Evolutionary conservation across 2,329 filamentous ascomycete species (phyloP).

Genomic region (Pseudogymnoascus pannorum): DNA sequence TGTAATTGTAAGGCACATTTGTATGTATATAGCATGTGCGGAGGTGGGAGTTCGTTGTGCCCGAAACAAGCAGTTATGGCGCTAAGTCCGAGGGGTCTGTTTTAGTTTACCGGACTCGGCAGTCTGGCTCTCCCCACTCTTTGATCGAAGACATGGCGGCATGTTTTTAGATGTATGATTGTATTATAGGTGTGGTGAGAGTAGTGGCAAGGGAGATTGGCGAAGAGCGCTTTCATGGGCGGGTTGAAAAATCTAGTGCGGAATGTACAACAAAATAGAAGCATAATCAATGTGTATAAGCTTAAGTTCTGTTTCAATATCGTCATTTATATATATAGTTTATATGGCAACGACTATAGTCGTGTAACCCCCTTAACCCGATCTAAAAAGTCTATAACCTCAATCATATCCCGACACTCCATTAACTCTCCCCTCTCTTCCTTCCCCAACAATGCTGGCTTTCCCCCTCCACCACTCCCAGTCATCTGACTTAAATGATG

Average conservation of each 20-base stretch:
- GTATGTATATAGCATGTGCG: conserved; percentile 8
- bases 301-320: background rate
- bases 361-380: conserved; percentile 33
- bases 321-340: background rate
- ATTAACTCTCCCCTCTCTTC: conserved; percentile 47
- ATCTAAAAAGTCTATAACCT: conserved; percentile 55
- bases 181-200: conserved; percentile 7
- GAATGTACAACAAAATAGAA: conserved; percentile 9
- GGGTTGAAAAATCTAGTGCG: background rate
- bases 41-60: conserved; percentile 1
- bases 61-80: background rate
- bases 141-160: conserved; percentile 3
- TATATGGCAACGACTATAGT: background rate
- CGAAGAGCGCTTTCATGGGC: background rate
- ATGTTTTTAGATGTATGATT: conserved; percentile 7
- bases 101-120: background rate
- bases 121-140: conserved; percentile 5
- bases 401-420: conserved; percentile 44
- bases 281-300: background rate
- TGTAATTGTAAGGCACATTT: conserved; percentile 10
- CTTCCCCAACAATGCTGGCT: conserved; percentile 37
- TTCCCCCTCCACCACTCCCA: conserved; percentile 35
- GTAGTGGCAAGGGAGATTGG: background rate
- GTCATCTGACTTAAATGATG: conserved; percentile 64
- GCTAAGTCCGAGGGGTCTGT: background rate